Evolutionary conservation across 2,329 filamentous ascomycete genomes (phyloP), one percentile per base, ranked within the genome.

Genomic region (Lizonia empirigonia): DNA sequence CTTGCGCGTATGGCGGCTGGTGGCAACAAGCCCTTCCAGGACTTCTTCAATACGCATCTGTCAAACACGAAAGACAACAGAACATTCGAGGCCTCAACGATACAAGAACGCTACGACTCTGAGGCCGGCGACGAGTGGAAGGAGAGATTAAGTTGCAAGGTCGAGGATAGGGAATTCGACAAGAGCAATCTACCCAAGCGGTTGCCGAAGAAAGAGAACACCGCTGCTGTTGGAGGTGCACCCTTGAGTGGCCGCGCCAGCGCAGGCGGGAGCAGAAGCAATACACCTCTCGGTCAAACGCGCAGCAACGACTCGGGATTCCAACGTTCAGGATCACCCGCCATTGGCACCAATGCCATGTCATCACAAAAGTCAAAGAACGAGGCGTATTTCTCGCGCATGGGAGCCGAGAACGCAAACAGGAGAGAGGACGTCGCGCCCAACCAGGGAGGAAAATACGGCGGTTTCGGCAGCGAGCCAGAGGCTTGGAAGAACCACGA

Each of bases 121-220:
- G 90, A 94, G 59, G 89, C 88, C 0, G 93, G 92, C 47, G 93
- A 97, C 74, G 93, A 97, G 77, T 97, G 88, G 85, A 97, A 97
- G 75, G 92, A 96, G 73, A 83, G 91, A 55, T 75, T 97, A 59
- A 86, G 85, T 26, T 90, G 89, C 65, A 93, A 94, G 77, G 90
- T 95, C 6, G 94, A 97, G 74, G 90, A 89, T 10, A 82, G 82
- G 51, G 90, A 96, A 62, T 97, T 95, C 69, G 89, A 94, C 2
- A 87, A 87, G 13, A 85, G 83, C 24, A 71, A 68, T 7, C 82
- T 87, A 71, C 87, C 86, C 73, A 77, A 79, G 52, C 53, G 70
- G 37, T 37, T 65, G 45, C 65, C 66, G 41, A 74, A 72, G 60
- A 73, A 72, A 46, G 64, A 70, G 16, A 59, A 56, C 32, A 45